Evolutionary conservation across 768 basidiomycete species (phyloP), one percentile per base, ranked within the genome.

Genomic region (Mycena galopus): DNA sequence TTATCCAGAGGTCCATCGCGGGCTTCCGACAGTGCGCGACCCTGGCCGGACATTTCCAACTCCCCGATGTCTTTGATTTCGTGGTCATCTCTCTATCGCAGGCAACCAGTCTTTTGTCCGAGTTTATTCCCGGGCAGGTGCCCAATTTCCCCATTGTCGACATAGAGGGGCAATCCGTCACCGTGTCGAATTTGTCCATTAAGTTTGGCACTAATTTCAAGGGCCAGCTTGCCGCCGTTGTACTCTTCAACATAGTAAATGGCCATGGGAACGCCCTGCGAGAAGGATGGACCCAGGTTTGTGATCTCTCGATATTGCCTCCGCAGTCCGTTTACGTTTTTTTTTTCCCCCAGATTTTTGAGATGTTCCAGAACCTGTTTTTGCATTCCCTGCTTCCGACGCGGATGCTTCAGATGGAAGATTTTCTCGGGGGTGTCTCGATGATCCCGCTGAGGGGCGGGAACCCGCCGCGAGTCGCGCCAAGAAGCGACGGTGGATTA

Each of bases 21-120:
- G 97, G 97, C n/a, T 97, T 99, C 85, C 88, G 95, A 74, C 96
- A 99, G 83, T 98, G 96, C 78, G 97, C 98, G 1, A 96, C 95
- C 0, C 87, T 99, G 12, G 98, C 97, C 0, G 91, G 94, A 3
- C 92, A 91, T 72, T 99, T 98, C 83, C 87, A 88, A 56, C 87
- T 99, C 25, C 96, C 96, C 0, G 96, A 99, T 77, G 96, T 99
- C 14, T 98, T 99, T 79, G 98, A 99, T 81, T 97, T 94, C 74
- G 95, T 99, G 32, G 97, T 99, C 12, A 87, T 94, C 39, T 96
- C 96, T 0, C 88, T 99, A 47, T 96, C 96, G 3, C 94, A 94
- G 74, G 96, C 96, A 0, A 99, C 97, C 21, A 93, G 92, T 65
- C 86, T 99, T 33, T 85, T 97, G 42, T 90, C 94, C 1, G 94